These are phyloP conservation scores for Crotalaria pallida DNA, from an alignment of 306 rosid species.

Conservation along the genomic window DNA sequence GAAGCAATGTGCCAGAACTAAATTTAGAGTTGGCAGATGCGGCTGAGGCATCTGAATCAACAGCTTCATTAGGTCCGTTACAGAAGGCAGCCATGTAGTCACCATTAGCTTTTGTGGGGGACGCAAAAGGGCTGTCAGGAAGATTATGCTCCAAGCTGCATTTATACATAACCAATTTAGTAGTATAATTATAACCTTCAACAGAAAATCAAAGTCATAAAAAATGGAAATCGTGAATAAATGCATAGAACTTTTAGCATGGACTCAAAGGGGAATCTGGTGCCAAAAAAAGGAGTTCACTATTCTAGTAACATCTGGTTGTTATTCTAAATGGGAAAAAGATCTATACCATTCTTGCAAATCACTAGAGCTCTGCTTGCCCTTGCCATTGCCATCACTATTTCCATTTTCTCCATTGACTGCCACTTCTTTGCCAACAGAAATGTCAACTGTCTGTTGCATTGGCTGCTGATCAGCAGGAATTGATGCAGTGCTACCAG, in stretches of 20 bases:
- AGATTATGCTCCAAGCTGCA: slow-evolving; percentile 96
- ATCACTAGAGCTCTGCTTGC: slow-evolving; percentile 48
- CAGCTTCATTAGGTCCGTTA: slow-evolving; percentile 37
- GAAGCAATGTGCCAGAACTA: slow-evolving; percentile 40
- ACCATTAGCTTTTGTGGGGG: slow-evolving; percentile 71
- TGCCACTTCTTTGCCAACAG: slow-evolving; percentile 34
- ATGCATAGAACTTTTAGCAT: slow-evolving; percentile 26
- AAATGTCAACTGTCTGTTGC: neutral
- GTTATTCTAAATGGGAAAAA: slow-evolving; percentile 23
- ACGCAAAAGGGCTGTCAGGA: slow-evolving; percentile 95
- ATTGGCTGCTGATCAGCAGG: slow-evolving; percentile 31
- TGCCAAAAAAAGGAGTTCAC: slow-evolving; percentile 26
- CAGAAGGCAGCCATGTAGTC: slow-evolving; percentile 46
- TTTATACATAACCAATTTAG: slow-evolving; percentile 24
- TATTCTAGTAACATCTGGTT: slow-evolving; percentile 23
- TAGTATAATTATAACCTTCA: neutral
- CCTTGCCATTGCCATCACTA: slow-evolving; percentile 23
- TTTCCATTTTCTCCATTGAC: slow-evolving; percentile 28
- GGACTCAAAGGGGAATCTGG: slow-evolving; percentile 26
- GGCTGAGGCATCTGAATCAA: slow-evolving; percentile 35
- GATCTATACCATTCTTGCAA: slow-evolving; percentile 60
- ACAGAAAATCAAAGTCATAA: neutral
- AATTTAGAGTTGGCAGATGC: slow-evolving; percentile 42
- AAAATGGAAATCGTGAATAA: slow-evolving; percentile 19
- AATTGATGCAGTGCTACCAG: slow-evolving; percentile 26